Base-by-base conservation (phyloP, 345 rosid species). In the Theobroma cacao region DNA sequence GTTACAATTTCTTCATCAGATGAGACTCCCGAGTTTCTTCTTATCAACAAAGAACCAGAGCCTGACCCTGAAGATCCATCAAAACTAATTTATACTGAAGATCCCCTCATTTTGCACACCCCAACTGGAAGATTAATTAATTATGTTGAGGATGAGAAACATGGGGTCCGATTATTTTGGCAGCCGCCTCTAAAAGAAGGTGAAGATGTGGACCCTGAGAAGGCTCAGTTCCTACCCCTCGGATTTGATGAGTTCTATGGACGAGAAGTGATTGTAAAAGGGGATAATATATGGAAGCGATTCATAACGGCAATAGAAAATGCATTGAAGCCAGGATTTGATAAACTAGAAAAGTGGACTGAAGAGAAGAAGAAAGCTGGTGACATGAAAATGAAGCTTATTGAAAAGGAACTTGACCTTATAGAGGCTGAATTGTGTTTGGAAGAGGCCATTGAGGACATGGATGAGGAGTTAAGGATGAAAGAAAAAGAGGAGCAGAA, bases 191-290 rank as follows among this genome's bases (percentile, higher is more conserved):
- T 91, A 68, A 76, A 91, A 82, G 93, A 88, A 18, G 98, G 93
- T 48, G 96, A 93, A 82, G 93, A 90, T 18, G 75, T 86, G 36
- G 96, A 95, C 83, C 89, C 88, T 1, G 67, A 80, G 58, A 90
- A 93, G 82, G 86, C 80, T 56, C 85, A 89, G 86, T 93, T 92
- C 75, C 91, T 95, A 77, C 98, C 96, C 41, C 90, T 92, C n/a
- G 98, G 97, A 78, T 92, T 84, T 66, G 99, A 95, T 36, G 99
- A 93, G 75, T 95, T 93, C 81, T 93, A 87, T 65, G 98, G 97
- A 83, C 61, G 67, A 77, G 90, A 90, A 71, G 87, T 71, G 63
- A 80, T 61, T 14, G 88, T 69, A 66, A 69, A 84, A 83, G 85
- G 81, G 84, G 88, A 85, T 67, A 87, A 70, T 75, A 79, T 85